Evolutionary conservation across 148 eudicot species (phyloP).

Genomic region (Euryodendron excelsum): DNA sequence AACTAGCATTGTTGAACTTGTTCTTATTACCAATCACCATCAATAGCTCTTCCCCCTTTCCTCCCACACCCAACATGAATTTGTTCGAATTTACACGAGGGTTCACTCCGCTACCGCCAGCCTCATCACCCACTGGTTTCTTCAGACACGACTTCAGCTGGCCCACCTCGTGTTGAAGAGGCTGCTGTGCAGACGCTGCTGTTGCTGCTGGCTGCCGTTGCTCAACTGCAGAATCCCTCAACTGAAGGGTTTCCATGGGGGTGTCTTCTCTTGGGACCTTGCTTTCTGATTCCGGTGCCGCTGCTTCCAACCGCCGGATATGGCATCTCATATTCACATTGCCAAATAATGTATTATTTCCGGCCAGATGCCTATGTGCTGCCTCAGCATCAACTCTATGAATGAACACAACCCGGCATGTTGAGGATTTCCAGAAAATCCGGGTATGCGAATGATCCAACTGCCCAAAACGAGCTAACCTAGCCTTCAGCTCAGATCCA

Average conservation of each 20-base stretch:
- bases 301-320: slow-evolving; percentile 24
- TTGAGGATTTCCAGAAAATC: slow-evolving; percentile 59
- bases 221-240: slow-evolving; percentile 28
- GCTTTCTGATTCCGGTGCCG: slow-evolving; percentile 29
- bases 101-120: slow-evolving; percentile 2
- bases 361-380: slow-evolving; percentile 45
- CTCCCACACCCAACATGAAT: slow-evolving; percentile 61
- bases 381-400: slow-evolving; percentile 57
- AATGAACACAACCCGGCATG: slow-evolving; percentile 63
- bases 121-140: slow-evolving; percentile 59
- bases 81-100: slow-evolving; percentile 67
- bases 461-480: slow-evolving; percentile 82
- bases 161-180: slow-evolving; percentile 15
- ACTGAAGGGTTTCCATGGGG: slow-evolving; percentile 19
- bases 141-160: slow-evolving; percentile 75
- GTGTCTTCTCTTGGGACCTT: slow-evolving; percentile 33
- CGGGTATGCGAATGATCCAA: slow-evolving; percentile 61
- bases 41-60: slow-evolving; percentile 29
- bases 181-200: slow-evolving; percentile 1
- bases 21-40: slow-evolving; percentile 27
- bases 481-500: slow-evolving; percentile 65
- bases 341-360: slow-evolving; percentile 49
- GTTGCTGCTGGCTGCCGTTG: slow-evolving; percentile 15
- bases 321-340: slow-evolving; percentile 51
- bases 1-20: slow-evolving; percentile 33